Base-by-base conservation (phyloP, 768 basidiomycete species). In the Phaeotremella skinneri region DNA sequence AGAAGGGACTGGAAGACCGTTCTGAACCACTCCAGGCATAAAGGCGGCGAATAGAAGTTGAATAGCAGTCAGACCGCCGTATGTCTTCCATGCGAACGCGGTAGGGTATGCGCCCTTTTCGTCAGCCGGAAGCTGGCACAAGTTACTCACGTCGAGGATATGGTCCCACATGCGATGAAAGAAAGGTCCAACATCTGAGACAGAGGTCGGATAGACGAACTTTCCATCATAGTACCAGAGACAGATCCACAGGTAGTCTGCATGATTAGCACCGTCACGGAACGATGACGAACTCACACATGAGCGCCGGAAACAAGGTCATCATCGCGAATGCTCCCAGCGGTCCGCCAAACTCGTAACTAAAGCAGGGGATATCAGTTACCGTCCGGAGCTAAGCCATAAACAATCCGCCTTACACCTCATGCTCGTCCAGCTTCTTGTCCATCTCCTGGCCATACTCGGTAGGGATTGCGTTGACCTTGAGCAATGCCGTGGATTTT, bases 331-430 rank as follows among this genome's bases (percentile, higher is more conserved):
- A 77, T 26, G 93, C 91, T 45, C 94, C 96, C 79, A 82, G 82
- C 41, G 94, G 92, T 2, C 94, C 94, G 63, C 96, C 94, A 71
- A 99, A 99, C 77, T 99, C 93, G 80, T 89, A 94, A 34, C 91
- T 93, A 61, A n/a, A 42, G 23, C 32, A 27, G 49, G 30, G 41
- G 14, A 17, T n/a, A n/a, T n/a, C n/a, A n/a, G n/a, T n/a, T n/a
- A n/a, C n/a, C n/a, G n/a, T n/a, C n/a, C n/a, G n/a, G n/a, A n/a
- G n/a, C n/a, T n/a, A n/a, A n/a, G n/a, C n/a, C n/a, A n/a, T n/a
- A n/a, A 39, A 9, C 11, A 47, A 11, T 17, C 17, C 32, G 16
- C 76, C 82, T 52, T 68, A 87, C 85, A 77, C 77, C 52, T 82
- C 81, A 72, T 90, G 89, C 59, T 83, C 80, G 76, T 90, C 88